These are phyloP conservation scores for Apiotrichum gracile DNA, from an alignment of 1,284 basidiomycete genomes.

Conservation along the genomic window DNA sequence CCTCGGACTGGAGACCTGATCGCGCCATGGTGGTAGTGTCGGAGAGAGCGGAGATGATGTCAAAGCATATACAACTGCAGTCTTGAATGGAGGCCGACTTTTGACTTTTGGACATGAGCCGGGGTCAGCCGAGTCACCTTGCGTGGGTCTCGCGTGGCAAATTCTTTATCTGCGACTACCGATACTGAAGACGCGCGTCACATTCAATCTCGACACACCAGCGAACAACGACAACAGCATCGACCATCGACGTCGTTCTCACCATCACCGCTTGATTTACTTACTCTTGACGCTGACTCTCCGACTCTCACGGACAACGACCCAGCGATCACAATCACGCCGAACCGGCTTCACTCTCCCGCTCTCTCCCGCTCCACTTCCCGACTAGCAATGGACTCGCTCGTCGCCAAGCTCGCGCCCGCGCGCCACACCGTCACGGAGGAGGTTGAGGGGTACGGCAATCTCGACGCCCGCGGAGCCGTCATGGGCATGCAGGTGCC, in stretches of 20 bases:
- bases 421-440: constrained; percentile 54
- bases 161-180: background rate
- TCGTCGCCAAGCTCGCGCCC: constrained; percentile 59
- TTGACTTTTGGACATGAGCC: too few species aligned
- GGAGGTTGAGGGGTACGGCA: constrained; percentile 62
- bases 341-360: too few species aligned
- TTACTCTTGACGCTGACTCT: background rate
- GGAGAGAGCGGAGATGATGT: background rate
- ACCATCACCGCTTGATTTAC: background rate
- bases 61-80: too few species aligned
- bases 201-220: background rate
- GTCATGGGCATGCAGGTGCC: constrained; percentile 42
- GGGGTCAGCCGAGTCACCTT: background rate
- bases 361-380: background rate
- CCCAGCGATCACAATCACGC: too few species aligned
- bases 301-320: too few species aligned
- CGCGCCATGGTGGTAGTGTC: constrained; percentile 22
- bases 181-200: constrained; percentile 2
- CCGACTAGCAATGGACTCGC: constrained; percentile 69
- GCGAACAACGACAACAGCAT: background rate
- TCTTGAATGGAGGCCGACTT: too few species aligned
- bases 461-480: constrained; percentile 35
- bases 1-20: constrained; percentile 46
- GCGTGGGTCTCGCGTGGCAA: background rate
- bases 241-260: background rate